phyloP scores from a whole-genome alignment of 2,329 filamentous ascomycete species.

The Arthrobotrys megalospora region DNA sequence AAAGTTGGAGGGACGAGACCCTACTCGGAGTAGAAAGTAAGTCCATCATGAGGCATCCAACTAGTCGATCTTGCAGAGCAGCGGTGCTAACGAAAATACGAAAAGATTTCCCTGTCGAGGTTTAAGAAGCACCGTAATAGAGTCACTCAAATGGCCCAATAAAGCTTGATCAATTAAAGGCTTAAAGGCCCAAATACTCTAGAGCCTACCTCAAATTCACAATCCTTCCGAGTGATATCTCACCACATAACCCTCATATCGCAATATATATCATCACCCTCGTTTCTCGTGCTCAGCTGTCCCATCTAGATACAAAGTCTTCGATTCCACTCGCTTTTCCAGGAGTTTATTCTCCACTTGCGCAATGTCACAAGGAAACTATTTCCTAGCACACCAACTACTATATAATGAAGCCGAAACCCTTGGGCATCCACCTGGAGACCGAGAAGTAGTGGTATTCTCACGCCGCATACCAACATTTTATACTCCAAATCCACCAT shows the following conservation, averaged over 20 bases:
- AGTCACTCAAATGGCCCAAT: neutral
- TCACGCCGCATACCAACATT: neutral
- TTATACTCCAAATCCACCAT: neutral
- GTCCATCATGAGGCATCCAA: neutral
- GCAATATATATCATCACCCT: neutral
- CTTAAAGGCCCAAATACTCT: neutral
- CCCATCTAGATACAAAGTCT: neutral
- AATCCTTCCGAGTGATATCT: neutral
- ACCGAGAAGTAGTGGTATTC: neutral
- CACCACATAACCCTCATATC: neutral
- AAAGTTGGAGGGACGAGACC: constrained; percentile 84
- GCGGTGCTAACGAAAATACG: constrained; percentile 66
- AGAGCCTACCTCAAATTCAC: no score
- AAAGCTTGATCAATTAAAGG: neutral
- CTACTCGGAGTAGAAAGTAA: constrained; percentile 81
- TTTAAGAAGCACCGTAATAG: neutral
- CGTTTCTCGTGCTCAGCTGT: neutral
- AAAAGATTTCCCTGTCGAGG: constrained; percentile 46
- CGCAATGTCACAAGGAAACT: neutral
- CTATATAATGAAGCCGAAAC: neutral
- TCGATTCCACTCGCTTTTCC: neutral
- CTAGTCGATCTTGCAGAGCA: neutral
- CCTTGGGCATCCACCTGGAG: neutral
- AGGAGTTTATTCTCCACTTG: neutral
- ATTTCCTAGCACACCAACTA: constrained; percentile 3